Evolutionary conservation across 1,284 basidiomycete species (phyloP), one percentile per base, ranked within the genome.

Genomic region (Leccinum glutinopallens): DNA sequence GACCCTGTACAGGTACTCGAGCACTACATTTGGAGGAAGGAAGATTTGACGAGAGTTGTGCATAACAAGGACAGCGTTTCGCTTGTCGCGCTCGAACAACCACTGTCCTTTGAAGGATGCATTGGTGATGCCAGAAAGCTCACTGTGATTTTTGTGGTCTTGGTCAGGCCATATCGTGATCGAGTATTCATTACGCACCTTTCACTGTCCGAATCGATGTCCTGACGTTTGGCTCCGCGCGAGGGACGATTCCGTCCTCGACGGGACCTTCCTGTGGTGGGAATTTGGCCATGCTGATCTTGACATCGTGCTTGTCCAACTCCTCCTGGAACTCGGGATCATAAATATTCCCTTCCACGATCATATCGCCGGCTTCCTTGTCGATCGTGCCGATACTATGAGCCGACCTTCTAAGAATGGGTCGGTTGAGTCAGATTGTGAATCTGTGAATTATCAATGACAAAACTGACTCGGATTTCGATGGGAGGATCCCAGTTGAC

Each of bases 401-500:
- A 5, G 7, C 73, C 75, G 25, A 75, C 66, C 75, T 76, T 41
- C 39, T 41, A 41, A 61, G n/a, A 51, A 10, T 8, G 32, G 12
- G n/a, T 32, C 13, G 2, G 9, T 19, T 58, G 19, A 49, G 46
- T 71, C 19, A 64, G 53, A 22, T 5, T 13, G 19, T 33, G 7
- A 15, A 62, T 55, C 10, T 12, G 58, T n/a, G 25, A 33, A 7
- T 33, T 5, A 19, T 25, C 10, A 1, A 19, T 4, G 32, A 58
- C 58, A 25, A 49, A 12, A 67, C 72, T 10, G 41, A 74, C 75
- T 49, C 51, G 39, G 25, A 76, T 58, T 8, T 54, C 51, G 10
- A 65, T 63, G 8, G 59, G 65, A 3, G 72, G 69, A 51, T 76
- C 67, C 74, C 71, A 76, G 59, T 74, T 72, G 35, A 75, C 68